phyloP scores from a whole-genome alignment of 352 stramenopile species.

The Phytophthora quininea region DNA sequence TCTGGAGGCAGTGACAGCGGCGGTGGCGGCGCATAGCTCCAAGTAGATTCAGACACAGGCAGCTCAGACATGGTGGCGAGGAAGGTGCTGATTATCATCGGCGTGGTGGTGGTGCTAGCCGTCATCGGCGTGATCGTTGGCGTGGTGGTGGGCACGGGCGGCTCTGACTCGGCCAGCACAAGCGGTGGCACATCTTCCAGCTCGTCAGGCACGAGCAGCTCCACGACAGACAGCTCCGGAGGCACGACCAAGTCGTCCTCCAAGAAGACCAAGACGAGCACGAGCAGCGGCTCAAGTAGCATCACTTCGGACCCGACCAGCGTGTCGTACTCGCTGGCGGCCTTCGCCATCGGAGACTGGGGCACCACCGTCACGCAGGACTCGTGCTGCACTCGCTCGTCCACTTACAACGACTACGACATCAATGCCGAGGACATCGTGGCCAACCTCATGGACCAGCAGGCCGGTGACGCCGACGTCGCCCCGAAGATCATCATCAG shows the following conservation, averaged over 20 bases:
- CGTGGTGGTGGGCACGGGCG: conserved; percentile 38
- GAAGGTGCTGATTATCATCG: conserved; percentile 41
- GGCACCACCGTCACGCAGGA: conserved; percentile 61
- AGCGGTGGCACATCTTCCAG: conserved; percentile 25
- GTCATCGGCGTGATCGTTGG: conserved; percentile 57
- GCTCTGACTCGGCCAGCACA: conserved; percentile 31
- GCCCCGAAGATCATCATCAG: conserved; percentile 66
- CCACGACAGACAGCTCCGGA: conserved; percentile 20
- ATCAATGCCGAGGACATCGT: conserved; percentile 71
- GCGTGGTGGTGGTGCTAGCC: conserved; percentile 50
- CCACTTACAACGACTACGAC: conserved; percentile 64
- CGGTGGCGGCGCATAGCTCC: background rate
- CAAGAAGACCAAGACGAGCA: conserved; percentile 30
- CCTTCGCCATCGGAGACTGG: conserved; percentile 81
- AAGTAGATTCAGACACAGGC: conserved; percentile 2
- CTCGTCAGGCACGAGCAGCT: conserved; percentile 21
- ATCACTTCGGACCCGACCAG: conserved; percentile 43
- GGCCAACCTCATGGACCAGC: conserved; percentile 67
- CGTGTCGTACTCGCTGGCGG: conserved; percentile 53
- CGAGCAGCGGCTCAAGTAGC: conserved; percentile 23
- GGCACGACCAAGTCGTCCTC: conserved; percentile 29
- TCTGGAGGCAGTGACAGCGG: background rate
- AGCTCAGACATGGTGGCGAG: conserved; percentile 15
- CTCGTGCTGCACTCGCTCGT: conserved; percentile 73
- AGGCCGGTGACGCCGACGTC: conserved; percentile 40